Percentiles rank a stretch among this genome's conserved stretches.
Evolutionary conservation across 441 rosid genomes (phyloP).

Genomic region (Pelargonium exstipulatum): DNA sequence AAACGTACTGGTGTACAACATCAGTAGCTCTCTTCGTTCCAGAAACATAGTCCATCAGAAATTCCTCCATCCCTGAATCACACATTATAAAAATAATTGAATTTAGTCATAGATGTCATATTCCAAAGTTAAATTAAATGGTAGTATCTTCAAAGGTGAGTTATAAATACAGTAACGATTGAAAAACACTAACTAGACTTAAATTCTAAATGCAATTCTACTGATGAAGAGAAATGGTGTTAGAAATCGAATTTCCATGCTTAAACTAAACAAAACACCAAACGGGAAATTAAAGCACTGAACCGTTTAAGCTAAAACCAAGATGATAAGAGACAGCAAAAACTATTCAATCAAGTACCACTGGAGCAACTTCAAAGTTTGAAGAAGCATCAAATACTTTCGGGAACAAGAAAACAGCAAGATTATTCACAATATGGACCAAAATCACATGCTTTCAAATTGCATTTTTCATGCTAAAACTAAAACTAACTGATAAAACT

Average conservation of each 20-base stretch:
- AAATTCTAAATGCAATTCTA: neutral
- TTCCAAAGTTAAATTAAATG: neutral
- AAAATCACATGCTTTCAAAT: neutral
- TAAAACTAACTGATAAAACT: neutral
- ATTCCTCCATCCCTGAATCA: slow-evolving; percentile 57
- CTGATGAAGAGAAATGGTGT: neutral
- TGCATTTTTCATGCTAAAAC: neutral
- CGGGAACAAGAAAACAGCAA: neutral
- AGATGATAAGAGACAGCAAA: neutral
- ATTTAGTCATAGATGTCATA: neutral
- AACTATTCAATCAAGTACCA: neutral
- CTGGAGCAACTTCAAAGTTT: neutral
- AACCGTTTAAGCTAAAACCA: neutral
- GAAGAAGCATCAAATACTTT: neutral
- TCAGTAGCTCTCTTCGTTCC: slow-evolving; percentile 89
- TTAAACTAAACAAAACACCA: neutral
- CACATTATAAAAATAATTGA: neutral
- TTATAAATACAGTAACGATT: neutral
- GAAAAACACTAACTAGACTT: neutral
- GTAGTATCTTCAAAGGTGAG: neutral
- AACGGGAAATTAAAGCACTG: neutral
- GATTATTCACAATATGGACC: neutral
- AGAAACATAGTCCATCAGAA: slow-evolving; percentile 59
- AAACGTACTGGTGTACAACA: slow-evolving; percentile 77
- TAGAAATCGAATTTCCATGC: neutral